Percentiles rank a stretch among this genome's conserved stretches.
phyloP scores from a whole-genome alignment of 1,139 yeast species.

The Kodamaea arcana region DNA sequence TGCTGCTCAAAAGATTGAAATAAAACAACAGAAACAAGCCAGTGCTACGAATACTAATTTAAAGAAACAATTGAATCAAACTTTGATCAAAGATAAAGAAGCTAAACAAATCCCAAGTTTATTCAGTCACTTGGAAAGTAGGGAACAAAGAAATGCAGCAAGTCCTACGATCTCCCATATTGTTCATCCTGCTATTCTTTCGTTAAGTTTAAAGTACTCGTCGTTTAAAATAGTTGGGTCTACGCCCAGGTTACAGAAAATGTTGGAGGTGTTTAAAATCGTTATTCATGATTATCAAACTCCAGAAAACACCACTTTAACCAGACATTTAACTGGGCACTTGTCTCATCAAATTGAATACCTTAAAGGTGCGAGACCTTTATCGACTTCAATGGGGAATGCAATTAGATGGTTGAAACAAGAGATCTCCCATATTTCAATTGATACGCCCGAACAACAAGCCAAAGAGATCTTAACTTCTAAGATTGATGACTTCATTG shows the following conservation, averaged over 20 bases:
- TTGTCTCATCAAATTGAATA: constrained; percentile 94
- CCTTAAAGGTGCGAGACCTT: constrained; percentile 85
- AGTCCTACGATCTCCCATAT: constrained; percentile 60
- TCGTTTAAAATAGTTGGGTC: constrained; percentile 89
- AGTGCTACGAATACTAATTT: constrained; percentile 46
- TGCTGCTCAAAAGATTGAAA: constrained; percentile 41
- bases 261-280: constrained; percentile 79
- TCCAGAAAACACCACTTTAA: constrained; percentile 79
- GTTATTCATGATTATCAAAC: constrained; percentile 80
- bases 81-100: constrained; percentile 41
- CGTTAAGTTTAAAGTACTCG: constrained; percentile 77
- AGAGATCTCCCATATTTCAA: constrained; percentile 74
- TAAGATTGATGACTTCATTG: constrained; percentile 74
- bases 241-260: constrained; percentile 74
- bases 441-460: constrained; percentile 65
- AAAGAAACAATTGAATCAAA: constrained; percentile 53
- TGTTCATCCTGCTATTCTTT: constrained; percentile 82
- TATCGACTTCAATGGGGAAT: constrained; percentile 94
- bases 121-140: constrained; percentile 84
- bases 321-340: constrained; percentile 85
- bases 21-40: constrained; percentile 26
- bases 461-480: constrained; percentile 68
- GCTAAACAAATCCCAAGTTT: constrained; percentile 53
- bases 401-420: constrained; percentile 97
- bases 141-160: constrained; percentile 71